Conservation (phyloP, 495 filamentous ascomycete genomes). For the Tuber indicum region DNA sequence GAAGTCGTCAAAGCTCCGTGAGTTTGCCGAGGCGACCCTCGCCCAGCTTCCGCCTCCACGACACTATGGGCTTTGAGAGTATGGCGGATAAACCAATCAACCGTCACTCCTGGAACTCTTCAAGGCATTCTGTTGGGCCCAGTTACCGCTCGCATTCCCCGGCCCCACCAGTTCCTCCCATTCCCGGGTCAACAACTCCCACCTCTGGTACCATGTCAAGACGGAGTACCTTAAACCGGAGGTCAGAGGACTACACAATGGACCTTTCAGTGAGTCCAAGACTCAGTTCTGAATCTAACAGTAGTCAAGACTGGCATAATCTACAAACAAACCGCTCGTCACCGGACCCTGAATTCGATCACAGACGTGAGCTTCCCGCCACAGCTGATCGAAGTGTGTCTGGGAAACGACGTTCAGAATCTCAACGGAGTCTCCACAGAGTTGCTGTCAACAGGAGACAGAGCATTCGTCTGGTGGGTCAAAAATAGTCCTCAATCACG, state of each 20-base stretch:
- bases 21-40: constrained; percentile 20
- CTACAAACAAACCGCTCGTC: not conserved
- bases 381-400: not conserved
- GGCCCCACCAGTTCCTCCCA: not conserved
- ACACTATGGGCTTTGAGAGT: not conserved
- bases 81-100: not conserved
- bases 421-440: not conserved
- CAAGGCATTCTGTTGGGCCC: not conserved
- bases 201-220: not conserved
- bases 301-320: not conserved
- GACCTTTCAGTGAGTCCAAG: not conserved
- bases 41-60: not conserved
- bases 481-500: not conserved
- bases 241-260: not conserved
- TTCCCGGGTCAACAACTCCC: not conserved
- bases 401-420: not conserved
- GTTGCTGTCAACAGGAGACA: not conserved
- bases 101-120: constrained; percentile 3
- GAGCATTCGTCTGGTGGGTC: not conserved
- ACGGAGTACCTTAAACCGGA: not conserved
- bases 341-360: not conserved
- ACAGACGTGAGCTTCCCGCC: not conserved
- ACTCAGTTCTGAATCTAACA: not conserved
- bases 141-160: constrained; percentile 8
- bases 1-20: constrained; percentile 24